These are phyloP conservation scores for Spergularia azorica DNA, from an alignment of 179 eudicot genomes.

Conservation along the genomic window DNA sequence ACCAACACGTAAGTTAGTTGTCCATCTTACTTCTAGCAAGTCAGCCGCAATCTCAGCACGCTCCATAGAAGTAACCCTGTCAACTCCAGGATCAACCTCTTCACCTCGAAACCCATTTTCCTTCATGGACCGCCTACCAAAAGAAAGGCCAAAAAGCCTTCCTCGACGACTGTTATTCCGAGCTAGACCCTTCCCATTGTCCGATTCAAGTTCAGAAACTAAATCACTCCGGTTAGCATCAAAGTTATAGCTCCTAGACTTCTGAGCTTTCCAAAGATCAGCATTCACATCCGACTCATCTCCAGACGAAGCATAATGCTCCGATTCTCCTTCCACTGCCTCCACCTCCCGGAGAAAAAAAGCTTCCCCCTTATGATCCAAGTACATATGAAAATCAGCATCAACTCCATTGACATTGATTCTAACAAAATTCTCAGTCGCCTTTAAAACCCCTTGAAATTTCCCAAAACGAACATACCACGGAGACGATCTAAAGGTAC, in stretches of 20 bases:
- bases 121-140: conserved; percentile 57
- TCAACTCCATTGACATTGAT: conserved; percentile 56
- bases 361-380: conserved; percentile 88
- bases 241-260: conserved; percentile 56
- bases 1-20: conserved; percentile 62
- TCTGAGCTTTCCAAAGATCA: conserved; percentile 35
- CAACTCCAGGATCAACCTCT: conserved; percentile 31
- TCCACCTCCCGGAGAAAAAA: conserved; percentile 69
- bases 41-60: conserved; percentile 95
- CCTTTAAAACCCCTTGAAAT: conserved; percentile 87
- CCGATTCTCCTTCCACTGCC: conserved; percentile 45
- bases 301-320: conserved; percentile 50
- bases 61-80: conserved; percentile 50
- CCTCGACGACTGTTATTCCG: conserved; percentile 45
- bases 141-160: conserved; percentile 63
- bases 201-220: conserved; percentile 43
- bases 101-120: conserved; percentile 35
- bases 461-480: conserved; percentile 95
- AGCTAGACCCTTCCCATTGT: conserved; percentile 37
- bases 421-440: conserved; percentile 65
- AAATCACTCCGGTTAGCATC: conserved; percentile 41
- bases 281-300: conserved; percentile 56
- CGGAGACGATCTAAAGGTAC: conserved; percentile 84
- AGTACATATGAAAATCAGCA: conserved; percentile 74
- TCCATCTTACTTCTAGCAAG: conserved; percentile 89